These are phyloP conservation scores for Neofusicoccum umdonicola DNA, from an alignment of 2,329 filamentous ascomycete genomes.

Conservation along the genomic window DNA sequence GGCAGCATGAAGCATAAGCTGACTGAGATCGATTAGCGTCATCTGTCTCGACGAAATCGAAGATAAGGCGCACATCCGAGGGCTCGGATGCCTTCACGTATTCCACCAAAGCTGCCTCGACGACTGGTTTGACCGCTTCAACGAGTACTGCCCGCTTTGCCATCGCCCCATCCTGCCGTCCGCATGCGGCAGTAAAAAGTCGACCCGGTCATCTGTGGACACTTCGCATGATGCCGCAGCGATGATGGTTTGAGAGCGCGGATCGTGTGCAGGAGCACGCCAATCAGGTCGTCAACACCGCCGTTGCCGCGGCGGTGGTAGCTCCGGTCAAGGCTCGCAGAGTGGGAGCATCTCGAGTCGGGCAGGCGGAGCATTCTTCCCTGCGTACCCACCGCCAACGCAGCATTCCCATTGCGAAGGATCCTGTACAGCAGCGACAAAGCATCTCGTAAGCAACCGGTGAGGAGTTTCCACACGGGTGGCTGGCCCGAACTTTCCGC, in stretches of 20 bases:
- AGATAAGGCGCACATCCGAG: constrained; percentile 33
- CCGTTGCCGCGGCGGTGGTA: neutral
- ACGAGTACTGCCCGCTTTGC: constrained; percentile 40
- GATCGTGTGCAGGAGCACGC: neutral
- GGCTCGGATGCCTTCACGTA: constrained; percentile 34
- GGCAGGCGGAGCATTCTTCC: neutral
- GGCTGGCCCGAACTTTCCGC: neutral
- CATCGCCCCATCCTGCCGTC: constrained; percentile 35
- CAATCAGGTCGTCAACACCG: neutral
- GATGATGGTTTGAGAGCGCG: constrained; percentile 13
- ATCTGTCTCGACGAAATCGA: constrained; percentile 38
- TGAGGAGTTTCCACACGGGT: neutral
- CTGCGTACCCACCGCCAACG: constrained; percentile 2
- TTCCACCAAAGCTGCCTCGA: constrained; percentile 38
- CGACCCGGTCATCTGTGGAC: neutral
- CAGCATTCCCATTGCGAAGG: neutral
- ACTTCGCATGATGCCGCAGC: constrained; percentile 7
- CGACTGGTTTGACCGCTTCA: constrained; percentile 37
- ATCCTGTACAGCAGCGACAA: neutral
- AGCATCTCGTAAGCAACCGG: constrained; percentile 7
- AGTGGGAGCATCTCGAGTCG: neutral
- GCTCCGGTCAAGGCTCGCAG: neutral
- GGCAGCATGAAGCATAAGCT: neutral
- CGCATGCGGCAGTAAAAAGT: neutral
- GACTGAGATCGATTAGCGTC: constrained; percentile 24